Evolutionary conservation across 108 stramenopile genomes (phyloP).

Genomic region (Conticribra weissflogii): DNA sequence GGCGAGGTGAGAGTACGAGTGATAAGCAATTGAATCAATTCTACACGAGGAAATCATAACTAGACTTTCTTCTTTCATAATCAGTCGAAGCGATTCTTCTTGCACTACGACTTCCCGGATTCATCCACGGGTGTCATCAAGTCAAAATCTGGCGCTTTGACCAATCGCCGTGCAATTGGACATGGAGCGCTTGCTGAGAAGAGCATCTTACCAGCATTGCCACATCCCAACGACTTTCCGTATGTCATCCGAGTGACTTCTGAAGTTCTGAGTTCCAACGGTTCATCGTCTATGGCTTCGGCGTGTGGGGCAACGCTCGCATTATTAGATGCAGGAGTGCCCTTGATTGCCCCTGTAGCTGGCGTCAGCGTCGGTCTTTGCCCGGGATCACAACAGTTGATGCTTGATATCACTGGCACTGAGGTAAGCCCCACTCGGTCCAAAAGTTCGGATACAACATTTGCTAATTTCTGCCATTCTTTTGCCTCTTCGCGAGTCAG

Average conservation of each 20-base stretch:
- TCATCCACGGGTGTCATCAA: slow-evolving; percentile 68
- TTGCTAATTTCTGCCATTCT: background rate
- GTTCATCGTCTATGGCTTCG: slow-evolving; percentile 83
- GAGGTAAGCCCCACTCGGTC: slow-evolving; percentile 55
- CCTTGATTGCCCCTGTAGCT: slow-evolving; percentile 77
- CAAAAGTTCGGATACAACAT: background rate
- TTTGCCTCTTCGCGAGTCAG: background rate
- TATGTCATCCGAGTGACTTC: slow-evolving; percentile 83
- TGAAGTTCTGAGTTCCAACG: slow-evolving; percentile 87
- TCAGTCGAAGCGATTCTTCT: slow-evolving; percentile 55
- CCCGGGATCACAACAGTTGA: slow-evolving; percentile 42
- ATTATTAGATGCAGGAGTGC: slow-evolving; percentile 93
- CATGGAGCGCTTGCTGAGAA: slow-evolving; percentile 91
- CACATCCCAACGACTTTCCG: slow-evolving; percentile 73
- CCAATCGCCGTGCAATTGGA: slow-evolving; percentile 75
- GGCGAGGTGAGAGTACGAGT: slow-evolving; percentile 49
- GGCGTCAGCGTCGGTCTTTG: slow-evolving; percentile 88
- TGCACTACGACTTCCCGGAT: slow-evolving; percentile 92
- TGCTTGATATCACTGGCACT: slow-evolving; percentile 91
- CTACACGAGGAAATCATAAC: too few relatives aligned
- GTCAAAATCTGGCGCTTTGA: slow-evolving; percentile 39
- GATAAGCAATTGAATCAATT: too few relatives aligned
- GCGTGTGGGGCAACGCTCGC: slow-evolving; percentile 80
- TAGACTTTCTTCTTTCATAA: too few relatives aligned
- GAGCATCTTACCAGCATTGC: slow-evolving; percentile 82